Evolutionary conservation across 306 rosid species (phyloP).

Genomic region (Castanea sativa): DNA sequence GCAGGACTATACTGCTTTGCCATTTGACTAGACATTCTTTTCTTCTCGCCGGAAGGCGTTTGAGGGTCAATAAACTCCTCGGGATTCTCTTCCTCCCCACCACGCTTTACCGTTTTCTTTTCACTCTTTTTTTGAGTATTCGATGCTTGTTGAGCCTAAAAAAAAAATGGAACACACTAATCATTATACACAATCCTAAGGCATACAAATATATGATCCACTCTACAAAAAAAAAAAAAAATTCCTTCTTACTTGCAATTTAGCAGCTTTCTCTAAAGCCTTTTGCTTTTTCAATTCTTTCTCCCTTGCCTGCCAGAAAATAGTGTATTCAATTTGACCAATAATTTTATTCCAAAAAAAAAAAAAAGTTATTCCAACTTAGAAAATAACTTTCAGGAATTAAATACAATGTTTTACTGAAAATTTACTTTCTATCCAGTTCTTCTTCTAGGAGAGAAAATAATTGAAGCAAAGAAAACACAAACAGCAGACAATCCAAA

Average conservation of each 20-base stretch:
- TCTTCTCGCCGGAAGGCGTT: conserved; percentile 72
- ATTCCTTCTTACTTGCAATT: conserved; percentile 51
- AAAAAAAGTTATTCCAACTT: background rate
- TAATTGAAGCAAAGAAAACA: background rate
- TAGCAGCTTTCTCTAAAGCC: conserved; percentile 70
- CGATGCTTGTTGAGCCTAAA: conserved; percentile 63
- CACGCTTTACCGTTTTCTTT: conserved; percentile 64
- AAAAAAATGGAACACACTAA: background rate
- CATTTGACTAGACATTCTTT: conserved; percentile 69
- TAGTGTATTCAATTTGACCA: background rate
- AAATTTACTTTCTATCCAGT: background rate
- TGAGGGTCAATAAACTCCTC: conserved; percentile 78
- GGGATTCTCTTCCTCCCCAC: conserved; percentile 61
- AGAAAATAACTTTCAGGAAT: background rate
- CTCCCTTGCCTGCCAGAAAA: conserved; percentile 75
- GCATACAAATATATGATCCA: conserved; percentile 4
- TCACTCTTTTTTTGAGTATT: conserved; percentile 67
- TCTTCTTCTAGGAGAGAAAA: background rate
- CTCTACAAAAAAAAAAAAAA: background rate
- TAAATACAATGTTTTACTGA: background rate
- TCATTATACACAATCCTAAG: background rate
- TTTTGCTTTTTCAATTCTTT: conserved; percentile 84
- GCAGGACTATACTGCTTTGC: conserved; percentile 76
- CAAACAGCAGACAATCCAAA: background rate
- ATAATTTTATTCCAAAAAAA: conserved; percentile 5